Base-by-base conservation (phyloP, 805 yeast species). In the Ogataea nakhonphanomensis region DNA sequence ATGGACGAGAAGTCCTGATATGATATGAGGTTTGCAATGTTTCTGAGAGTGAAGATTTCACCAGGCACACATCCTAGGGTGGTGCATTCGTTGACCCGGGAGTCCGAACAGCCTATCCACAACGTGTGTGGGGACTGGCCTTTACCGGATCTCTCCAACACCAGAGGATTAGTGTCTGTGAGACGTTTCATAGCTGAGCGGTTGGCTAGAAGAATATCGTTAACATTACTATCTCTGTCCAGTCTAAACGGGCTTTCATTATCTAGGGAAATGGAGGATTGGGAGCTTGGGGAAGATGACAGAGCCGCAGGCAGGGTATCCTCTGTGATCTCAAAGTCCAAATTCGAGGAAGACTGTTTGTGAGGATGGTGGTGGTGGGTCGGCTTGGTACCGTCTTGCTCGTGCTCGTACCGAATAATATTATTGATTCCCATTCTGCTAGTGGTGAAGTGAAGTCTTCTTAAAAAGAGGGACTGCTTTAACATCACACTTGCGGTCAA, bases 51-150 rank as follows among this genome's bases (percentile, higher is more conserved):
- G 66, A 90, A 90, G 6, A 88, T 76, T 61, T 90, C 96, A 37
- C 98, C 98, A 1, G 96, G 96, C 17, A 79, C 67, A n/a, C 88
- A 78, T 35, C 74, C 80, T 5, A 81, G 70, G 20, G 88, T 70
- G 40, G 87, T 79, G 30, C 74, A 70, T 58, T 90, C 97, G 49
- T 89, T 84, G 42, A 86, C 83, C 53, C 98, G 78, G 2, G 96
- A 86, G 61, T 90, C 98, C 3, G 95, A 81, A 59, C 98, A 90
- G 3, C 96, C 95, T 45, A 90, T 83, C 90, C 96, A 89, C 35
- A 91, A 66, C 4, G 96, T 87, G 63, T 87, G 93, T 13, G 98
- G 98, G n/a, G 77, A 59, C 64, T 89, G 97, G 37, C 96, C 96
- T 54, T 76, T 69, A 2, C 81, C 90, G 53, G 87, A 86, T 45